Conservation (phyloP, 2,329 filamentous ascomycete genomes). For the Fusarium mangiferae region DNA sequence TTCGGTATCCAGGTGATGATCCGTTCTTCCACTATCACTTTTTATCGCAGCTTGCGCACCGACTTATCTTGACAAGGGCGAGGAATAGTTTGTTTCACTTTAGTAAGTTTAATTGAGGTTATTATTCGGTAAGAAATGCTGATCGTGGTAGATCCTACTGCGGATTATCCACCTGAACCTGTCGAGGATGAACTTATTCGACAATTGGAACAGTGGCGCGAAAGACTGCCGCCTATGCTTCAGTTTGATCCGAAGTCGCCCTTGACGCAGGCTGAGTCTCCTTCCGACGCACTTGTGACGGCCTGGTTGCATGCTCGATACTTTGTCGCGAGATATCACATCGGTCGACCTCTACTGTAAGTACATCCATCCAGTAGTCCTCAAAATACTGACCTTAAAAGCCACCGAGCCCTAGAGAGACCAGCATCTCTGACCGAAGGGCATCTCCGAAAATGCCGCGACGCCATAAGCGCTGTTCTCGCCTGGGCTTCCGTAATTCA, state of each 20-base stretch:
- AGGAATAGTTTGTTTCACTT: constrained; percentile 26
- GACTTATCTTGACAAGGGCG: constrained; percentile 24
- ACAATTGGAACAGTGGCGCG: constrained; percentile 26
- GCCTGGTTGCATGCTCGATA: constrained; percentile 30
- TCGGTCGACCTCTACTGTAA: constrained; percentile 25
- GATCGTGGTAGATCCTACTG: not conserved
- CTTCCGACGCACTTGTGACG: constrained; percentile 14
- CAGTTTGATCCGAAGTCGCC: constrained; percentile 26
- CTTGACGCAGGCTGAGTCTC: constrained; percentile 8
- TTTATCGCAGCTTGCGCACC: constrained; percentile 31
- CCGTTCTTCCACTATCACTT: constrained; percentile 35
- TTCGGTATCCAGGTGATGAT: constrained; percentile 31
- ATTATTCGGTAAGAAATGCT: fast-evolving
- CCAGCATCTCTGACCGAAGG: constrained; percentile 19
- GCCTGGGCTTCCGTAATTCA: constrained; percentile 15
- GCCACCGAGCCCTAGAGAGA: constrained; percentile 23
- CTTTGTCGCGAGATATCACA: constrained; percentile 33
- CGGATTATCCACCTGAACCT: constrained; percentile 27
- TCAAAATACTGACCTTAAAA: not conserved
- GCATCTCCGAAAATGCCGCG: constrained; percentile 29
- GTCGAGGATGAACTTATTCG: constrained; percentile 31
- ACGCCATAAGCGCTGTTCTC: constrained; percentile 15
- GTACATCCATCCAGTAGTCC: fast-evolving
- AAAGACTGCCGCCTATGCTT: constrained; percentile 15
- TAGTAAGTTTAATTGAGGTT: not conserved